phyloP scores from a whole-genome alignment of 805 yeast species.

The Metschnikowia proteae region DNA sequence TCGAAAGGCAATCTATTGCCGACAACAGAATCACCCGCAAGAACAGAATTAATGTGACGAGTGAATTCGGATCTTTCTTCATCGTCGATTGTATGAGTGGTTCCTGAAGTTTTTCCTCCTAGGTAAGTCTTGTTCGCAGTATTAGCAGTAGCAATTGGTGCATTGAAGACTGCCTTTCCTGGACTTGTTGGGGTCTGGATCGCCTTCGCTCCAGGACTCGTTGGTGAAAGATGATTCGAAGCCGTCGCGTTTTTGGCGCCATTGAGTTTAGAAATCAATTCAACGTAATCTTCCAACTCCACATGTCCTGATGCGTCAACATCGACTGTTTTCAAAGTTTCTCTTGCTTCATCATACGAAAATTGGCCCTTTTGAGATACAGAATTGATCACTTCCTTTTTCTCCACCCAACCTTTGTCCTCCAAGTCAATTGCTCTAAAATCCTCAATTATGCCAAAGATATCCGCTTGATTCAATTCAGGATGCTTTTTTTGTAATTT shows the following conservation, averaged over 20 bases:
- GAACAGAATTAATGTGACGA: constrained; percentile 87
- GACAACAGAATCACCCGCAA: constrained; percentile 82
- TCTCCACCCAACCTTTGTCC: constrained; percentile 93
- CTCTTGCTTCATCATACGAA: constrained; percentile 88
- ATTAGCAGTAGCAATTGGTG: constrained; percentile 49
- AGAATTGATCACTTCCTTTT: constrained; percentile 82
- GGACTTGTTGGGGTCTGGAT: constrained; percentile 16
- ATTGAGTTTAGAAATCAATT: constrained; percentile 74
- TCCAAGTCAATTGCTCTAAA: constrained; percentile 82
- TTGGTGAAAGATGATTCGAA: constrained; percentile 6
- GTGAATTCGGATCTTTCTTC: constrained; percentile 96
- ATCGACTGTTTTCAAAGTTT: constrained; percentile 82
- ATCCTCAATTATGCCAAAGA: constrained; percentile 79
- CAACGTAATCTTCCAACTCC: constrained; percentile 91
- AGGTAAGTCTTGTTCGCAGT: constrained; percentile 61
- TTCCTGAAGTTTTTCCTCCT: constrained; percentile 83
- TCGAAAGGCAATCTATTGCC: constrained; percentile 88
- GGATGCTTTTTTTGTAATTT: constrained; percentile 75
- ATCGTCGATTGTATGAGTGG: constrained; percentile 93
- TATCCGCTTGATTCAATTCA: constrained; percentile 75
- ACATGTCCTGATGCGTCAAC: constrained; percentile 97
- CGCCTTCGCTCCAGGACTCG: not conserved
- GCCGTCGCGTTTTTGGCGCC: constrained; percentile 29
- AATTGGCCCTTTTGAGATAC: constrained; percentile 76
- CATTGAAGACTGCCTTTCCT: constrained; percentile 23